Base-by-base conservation (phyloP, 352 stramenopile species). In the Albugo candida region DNA sequence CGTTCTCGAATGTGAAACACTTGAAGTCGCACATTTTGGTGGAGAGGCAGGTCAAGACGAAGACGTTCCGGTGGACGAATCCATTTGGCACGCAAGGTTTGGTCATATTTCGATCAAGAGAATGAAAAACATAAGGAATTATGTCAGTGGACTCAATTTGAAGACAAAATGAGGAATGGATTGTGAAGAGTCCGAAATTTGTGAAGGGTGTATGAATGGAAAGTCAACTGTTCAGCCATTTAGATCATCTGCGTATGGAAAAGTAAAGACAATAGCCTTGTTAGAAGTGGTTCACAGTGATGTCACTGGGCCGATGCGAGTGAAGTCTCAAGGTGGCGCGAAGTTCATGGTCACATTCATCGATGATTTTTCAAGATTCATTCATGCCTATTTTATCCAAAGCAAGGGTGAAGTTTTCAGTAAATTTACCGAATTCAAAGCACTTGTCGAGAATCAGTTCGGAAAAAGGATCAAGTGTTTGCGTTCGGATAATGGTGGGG, bases 401-500 rank as follows among this genome's bases (percentile, higher is more conserved):
- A 48, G 14, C 8, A 65, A 62, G 47, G 51, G 31, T 13, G 47
- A 63, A 10, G 52, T 56, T 19, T 5, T 36, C 4, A 14, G 10
- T 12, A 56, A 53, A 41, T 48, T 63, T 1, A 49, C 18, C 2
- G n/a, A 20, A 21, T 60, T 50, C 49, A 50, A 54, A 37, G 31
- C 35, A 2, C 38, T 53, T 1, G 49, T 55, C 6, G 50, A 63
- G 36, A 59, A 53, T 5, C 49, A 65, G 16, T 62, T 47, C 13
- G 47, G 52, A 12, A 12, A 53, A n/a, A 44, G 43, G 0, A 49
- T 65, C 11, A 58, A 64, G 45, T 49, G 43, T 27, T 13, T 72
- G 11, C 44, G 57, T 1, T 59, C 60, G 4, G 57, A 66, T 54
- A 65, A 65, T n/a, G 63, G 54, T 1, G 52, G 44, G 2, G 57